phyloP scores from a whole-genome alignment of 177 flowering plant genomes.

The Vitis hybrid region DNA sequence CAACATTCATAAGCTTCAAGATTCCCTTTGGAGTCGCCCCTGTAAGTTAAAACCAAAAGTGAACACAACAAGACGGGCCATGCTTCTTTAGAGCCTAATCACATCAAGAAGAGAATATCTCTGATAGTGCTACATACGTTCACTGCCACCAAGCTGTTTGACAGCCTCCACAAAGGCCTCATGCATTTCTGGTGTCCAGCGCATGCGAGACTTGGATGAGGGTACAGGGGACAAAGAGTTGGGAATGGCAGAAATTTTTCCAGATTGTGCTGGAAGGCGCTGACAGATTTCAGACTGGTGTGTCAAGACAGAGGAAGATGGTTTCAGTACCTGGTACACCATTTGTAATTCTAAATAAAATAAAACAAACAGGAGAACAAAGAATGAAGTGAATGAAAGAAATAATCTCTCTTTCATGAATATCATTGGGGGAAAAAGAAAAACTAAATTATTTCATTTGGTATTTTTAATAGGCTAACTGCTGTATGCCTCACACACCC shows the following conservation, averaged over 20 bases:
- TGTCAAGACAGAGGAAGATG: constrained; percentile 13
- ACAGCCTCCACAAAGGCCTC: constrained; percentile 81
- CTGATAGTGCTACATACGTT: constrained; percentile 46
- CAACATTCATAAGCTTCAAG: constrained; percentile 62
- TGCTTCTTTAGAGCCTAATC: neutral
- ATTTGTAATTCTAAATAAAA: neutral
- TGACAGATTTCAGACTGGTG: constrained; percentile 23
- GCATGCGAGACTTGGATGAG: constrained; percentile 38
- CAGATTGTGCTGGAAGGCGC: constrained; percentile 16
- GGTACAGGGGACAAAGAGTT: constrained; percentile 21
- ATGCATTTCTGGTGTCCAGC: constrained; percentile 70
- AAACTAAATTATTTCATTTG: too few species aligned
- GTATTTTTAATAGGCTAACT: too few species aligned
- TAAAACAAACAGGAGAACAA: neutral
- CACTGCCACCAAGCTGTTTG: constrained; percentile 85
- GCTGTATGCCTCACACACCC: too few species aligned
- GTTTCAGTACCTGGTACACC: constrained; percentile 16
- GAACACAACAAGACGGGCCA: constrained; percentile 1
- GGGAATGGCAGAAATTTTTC: constrained; percentile 13
- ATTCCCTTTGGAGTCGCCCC: constrained; percentile 77
- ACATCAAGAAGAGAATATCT: neutral
- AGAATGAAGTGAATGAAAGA: too few species aligned
- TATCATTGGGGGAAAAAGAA: too few species aligned
- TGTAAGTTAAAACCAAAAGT: constrained; percentile 16
- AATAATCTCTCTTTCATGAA: too few species aligned